A percentile compares a stretch with the other conserved stretches of the same genome.
Conservation (phyloP, 441 rosid genomes). For the Populus trichocarpa region DNA sequence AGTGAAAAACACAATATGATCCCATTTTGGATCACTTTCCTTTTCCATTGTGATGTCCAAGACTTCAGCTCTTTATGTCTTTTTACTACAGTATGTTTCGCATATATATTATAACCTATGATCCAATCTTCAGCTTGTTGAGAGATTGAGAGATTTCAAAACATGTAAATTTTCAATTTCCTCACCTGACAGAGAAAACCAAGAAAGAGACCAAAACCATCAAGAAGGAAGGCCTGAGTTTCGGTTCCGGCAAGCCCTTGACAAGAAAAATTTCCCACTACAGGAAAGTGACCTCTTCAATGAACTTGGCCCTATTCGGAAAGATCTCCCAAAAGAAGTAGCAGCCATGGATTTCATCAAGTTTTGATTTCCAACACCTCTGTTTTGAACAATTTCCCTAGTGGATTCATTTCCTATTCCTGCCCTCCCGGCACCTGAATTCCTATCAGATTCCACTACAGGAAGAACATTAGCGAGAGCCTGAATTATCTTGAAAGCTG, state of each 20-base stretch:
- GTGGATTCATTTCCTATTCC: constrained; percentile 16
- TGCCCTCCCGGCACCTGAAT: constrained; percentile 5
- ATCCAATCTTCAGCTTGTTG: constrained; percentile 11
- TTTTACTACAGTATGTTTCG: constrained; percentile 3
- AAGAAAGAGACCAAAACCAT: constrained; percentile 1
- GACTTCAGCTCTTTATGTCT: not conserved
- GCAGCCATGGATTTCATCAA: constrained; percentile 24
- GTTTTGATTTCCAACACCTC: constrained; percentile 25
- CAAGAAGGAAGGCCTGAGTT: constrained; percentile 20
- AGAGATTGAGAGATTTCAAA: constrained; percentile 7
- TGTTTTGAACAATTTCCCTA: constrained; percentile 16
- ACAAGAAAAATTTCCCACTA: constrained; percentile 42
- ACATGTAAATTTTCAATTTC: not conserved
- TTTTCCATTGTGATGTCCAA: not conserved
- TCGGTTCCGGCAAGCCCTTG: constrained; percentile 26
- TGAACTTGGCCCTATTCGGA: constrained; percentile 32
- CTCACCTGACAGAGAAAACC: constrained; percentile 12
- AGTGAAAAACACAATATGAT: not conserved
- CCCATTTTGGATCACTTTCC: not conserved
- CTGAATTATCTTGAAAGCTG: constrained; percentile 41
- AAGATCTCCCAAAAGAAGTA: constrained; percentile 34
- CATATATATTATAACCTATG: too few relatives aligned
- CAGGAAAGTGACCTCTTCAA: constrained; percentile 49
- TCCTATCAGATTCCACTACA: constrained; percentile 21
- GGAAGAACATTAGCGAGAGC: constrained; percentile 18